These are phyloP conservation scores for Begonia loranthoides DNA, from an alignment of 306 rosid species.

Conservation along the genomic window DNA sequence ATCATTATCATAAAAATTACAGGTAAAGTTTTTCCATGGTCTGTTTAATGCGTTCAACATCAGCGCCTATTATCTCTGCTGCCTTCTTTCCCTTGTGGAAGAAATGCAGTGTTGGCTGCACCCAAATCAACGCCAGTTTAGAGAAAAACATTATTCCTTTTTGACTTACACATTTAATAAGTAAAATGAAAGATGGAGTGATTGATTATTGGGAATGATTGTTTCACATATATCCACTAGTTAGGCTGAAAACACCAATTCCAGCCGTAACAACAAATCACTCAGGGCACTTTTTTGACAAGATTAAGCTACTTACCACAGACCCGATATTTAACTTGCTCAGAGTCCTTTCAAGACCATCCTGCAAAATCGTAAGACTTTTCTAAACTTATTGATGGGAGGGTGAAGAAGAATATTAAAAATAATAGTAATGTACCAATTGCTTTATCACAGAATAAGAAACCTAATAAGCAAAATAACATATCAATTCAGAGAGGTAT, in stretches of 20 bases:
- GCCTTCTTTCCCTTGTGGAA: constrained; percentile 58
- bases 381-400: too few relatives aligned
- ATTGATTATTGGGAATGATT: too few relatives aligned
- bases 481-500: too few relatives aligned
- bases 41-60: constrained; percentile 29
- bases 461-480: too few relatives aligned
- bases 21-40: constrained; percentile 56
- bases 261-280: too few relatives aligned
- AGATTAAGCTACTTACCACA: constrained; percentile 47
- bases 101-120: constrained; percentile 84
- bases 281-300: not conserved
- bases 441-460: too few relatives aligned
- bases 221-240: too few relatives aligned
- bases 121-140: constrained; percentile 7
- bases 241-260: too few relatives aligned
- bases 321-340: constrained; percentile 42
- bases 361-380: constrained; percentile 23
- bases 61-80: constrained; percentile 63
- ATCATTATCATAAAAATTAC: constrained; percentile 17
- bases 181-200: not conserved
- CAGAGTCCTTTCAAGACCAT: constrained; percentile 43
- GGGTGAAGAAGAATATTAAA: too few relatives aligned
- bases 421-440: too few relatives aligned
- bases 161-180: not conserved
- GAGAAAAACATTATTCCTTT: not conserved